Base-by-base conservation (phyloP, 2,329 filamentous ascomycete genomes). In the Orbilia brochopaga region DNA sequence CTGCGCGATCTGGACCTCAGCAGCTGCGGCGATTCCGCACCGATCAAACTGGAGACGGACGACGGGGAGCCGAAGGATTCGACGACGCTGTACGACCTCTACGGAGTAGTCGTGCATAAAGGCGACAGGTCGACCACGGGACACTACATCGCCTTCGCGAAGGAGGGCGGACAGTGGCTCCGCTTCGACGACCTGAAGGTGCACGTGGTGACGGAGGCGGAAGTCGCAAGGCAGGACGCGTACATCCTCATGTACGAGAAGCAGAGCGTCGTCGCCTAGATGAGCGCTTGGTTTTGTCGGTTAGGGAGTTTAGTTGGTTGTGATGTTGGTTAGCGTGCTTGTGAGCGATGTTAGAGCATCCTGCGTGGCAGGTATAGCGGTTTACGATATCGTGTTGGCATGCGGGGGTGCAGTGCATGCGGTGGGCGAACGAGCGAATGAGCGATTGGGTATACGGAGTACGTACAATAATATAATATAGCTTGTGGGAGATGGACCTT, bases 211-310 rank as follows among this genome's bases (percentile, higher is more conserved):
- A 32, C 37, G 8, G 66, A 64, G 44, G 66, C 58, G 48, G 66
- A 70, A 27, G 66, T 70, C 8, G 46, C 59, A 1, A n/a, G 54
- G 7, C 53, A 70, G 53, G 66, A 70, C 17, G 66, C 66, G 1
- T 70, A 70, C n/a, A 63, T 70, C n/a, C 32, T 70, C 21, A 64
- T 70, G 66, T 70, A 70, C 27, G 66, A 70, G 46, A 62, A 56
- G 54, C 55, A 70, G 42, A 37, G 23, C 17, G 51, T n/a, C 13
- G 58, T 23, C 27, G 30, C 13, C 32, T 37, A 37, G 32, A 19
- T 44, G 13, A 11, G 50, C 10, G n/a, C n/a, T n/a, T n/a, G n/a
- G n/a, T n/a, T n/a, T n/a, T n/a, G n/a, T n/a, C n/a, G n/a, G n/a
- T n/a, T n/a, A n/a, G n/a, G n/a, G n/a, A n/a, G n/a, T n/a, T n/a